Base-by-base conservation (phyloP, 495 filamentous ascomycete species). In the Parathielavia appendiculata region DNA sequence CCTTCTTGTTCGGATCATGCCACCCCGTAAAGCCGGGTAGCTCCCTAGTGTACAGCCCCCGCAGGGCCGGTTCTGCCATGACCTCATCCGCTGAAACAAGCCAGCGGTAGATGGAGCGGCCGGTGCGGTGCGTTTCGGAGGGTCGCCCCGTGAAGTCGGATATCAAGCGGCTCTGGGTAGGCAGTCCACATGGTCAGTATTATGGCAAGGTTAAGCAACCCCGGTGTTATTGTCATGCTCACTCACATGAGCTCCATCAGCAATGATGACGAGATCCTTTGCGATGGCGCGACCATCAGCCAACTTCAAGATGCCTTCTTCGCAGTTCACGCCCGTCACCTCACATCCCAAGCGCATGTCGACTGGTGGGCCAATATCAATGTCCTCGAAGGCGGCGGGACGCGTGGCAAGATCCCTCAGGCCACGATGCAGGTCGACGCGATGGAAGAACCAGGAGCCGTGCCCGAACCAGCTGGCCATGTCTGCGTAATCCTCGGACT, bases 381-480 rank as follows among this genome's bases (percentile, higher is more conserved):
- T 30, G 26, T 30, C 26, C 3, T 30, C 26, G 26, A 6, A 30
- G 26, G 26, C 22, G 1, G 59, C 20, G 6, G 66, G 68, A 32
- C 68, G 46, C 11, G 67, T 59, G 0, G 80, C 81, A 0, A 79
- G 61, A 6, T 66, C 39, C 54, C 75, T 73, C 30, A 85, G 61
- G 45, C 75, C 71, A 4, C 69, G 71, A 64, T 86, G 83, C 43
- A 86, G 59, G 60, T 84, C 82, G 6, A 82, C 76, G 13, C 82
- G 71, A 66, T 85, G 82, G 43, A 80, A 73, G 5, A 63, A 63
- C 61, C 63, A 71, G 36, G 59, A 60, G 4, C 54, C 59, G 19
- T 62, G 50, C 0, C 71, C 68, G 52, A 61, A 63, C 23, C 34
- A 44, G 16, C 45, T 38, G 17, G 47, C 63, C 1, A 76, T 67